phyloP scores from a whole-genome alignment of 176 grass and related monocot species.

The Dendrocalamus sinicus region DNA sequence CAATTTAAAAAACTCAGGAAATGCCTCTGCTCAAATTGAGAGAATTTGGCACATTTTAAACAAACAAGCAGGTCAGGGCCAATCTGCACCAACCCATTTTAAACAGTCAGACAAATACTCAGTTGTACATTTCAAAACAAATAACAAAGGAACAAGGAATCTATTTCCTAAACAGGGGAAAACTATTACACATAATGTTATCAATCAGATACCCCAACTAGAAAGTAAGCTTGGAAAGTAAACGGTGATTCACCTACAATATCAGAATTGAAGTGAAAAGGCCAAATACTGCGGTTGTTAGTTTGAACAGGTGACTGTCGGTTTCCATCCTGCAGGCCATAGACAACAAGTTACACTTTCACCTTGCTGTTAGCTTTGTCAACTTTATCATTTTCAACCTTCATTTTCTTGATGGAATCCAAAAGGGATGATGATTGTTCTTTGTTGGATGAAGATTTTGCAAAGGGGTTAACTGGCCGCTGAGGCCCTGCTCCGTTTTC shows the following conservation, averaged over 20 bases:
- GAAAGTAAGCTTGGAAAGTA: background rate
- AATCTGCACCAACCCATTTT: background rate
- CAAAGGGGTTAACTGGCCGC: conserved; percentile 66
- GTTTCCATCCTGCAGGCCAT: background rate
- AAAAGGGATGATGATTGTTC: conserved; percentile 57
- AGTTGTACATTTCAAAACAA: background rate
- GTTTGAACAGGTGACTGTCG: background rate
- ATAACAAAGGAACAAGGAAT: background rate
- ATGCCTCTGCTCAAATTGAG: background rate
- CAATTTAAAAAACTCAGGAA: background rate
- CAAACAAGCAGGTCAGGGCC: background rate
- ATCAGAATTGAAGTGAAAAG: background rate
- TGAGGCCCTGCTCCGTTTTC: conserved; percentile 30
- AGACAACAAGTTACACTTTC: conserved; percentile 30
- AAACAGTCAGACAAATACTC: background rate
- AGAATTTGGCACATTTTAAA: background rate
- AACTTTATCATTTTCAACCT: conserved; percentile 52
- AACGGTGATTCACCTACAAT: background rate
- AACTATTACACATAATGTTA: conserved; percentile 32
- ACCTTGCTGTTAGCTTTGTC: conserved; percentile 46
- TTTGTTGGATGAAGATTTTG: conserved; percentile 55
- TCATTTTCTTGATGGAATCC: conserved; percentile 79
- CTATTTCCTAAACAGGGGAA: background rate
- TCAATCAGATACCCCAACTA: background rate
- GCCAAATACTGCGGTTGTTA: background rate